Conservation (phyloP, 2,329 filamentous ascomycete genomes). For the Neonectria neomacrospora region DNA sequence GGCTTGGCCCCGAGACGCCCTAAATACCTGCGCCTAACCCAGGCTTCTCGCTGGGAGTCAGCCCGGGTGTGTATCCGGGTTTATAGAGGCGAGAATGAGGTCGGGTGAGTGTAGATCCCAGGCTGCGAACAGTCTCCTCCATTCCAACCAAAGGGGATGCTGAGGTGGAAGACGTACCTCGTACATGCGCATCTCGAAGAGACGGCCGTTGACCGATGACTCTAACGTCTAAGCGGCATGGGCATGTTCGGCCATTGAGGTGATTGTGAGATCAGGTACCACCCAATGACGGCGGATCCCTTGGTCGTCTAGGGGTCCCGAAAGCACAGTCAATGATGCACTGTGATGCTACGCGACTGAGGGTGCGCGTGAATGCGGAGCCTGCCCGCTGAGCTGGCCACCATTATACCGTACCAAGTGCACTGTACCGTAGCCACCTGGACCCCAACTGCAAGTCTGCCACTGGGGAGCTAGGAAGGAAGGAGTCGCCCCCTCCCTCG, state of each 20-base stretch:
- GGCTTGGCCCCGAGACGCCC: slow-evolving; percentile 6
- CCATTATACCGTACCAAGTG: slow-evolving; percentile 1
- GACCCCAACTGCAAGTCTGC: not conserved
- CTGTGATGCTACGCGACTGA: slow-evolving; percentile 17
- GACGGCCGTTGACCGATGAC: too few species aligned
- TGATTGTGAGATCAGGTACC: slow-evolving; percentile 4
- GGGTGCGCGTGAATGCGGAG: not conserved
- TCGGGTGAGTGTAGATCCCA: not conserved
- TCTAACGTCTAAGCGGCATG: not conserved
- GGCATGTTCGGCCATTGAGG: not conserved
- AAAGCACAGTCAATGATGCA: slow-evolving; percentile 33
- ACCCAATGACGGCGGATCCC: not conserved
- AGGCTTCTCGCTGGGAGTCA: not conserved
- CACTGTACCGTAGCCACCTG: slow-evolving; percentile 19
- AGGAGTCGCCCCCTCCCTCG: slow-evolving; percentile 19
- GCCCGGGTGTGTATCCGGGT: slow-evolving; percentile 13
- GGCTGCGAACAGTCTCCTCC: slow-evolving; percentile 1
- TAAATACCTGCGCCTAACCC: not conserved
- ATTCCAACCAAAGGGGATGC: slow-evolving; percentile 14
- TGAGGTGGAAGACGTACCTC: too few species aligned
- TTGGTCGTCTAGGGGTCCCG: not conserved
- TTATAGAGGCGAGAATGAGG: slow-evolving; percentile 6
- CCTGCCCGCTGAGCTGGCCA: not conserved
- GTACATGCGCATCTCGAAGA: too few species aligned
- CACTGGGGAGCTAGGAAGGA: not conserved